Evolutionary conservation across 441 rosid species (phyloP), one percentile per base, ranked within the genome.

Genomic region (Breynia disticha): DNA sequence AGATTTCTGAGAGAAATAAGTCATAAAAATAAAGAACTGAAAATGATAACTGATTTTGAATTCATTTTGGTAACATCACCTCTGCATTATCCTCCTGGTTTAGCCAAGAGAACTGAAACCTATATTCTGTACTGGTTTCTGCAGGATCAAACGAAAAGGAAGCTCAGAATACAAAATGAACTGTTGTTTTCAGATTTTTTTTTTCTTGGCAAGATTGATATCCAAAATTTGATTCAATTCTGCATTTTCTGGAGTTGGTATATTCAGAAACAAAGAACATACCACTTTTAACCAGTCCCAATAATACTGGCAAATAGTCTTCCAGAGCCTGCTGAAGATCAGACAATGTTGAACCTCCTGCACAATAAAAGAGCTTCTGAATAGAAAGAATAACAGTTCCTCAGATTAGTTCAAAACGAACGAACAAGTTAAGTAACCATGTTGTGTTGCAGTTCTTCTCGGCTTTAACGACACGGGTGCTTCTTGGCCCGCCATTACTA

Each of bases 261-360:
- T 24, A 24, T 24, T 24, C 32, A 24, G 32, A 24, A 24, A 24
- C 3, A 3, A 24, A 24, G 32, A 24, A 24, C 32, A 24, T 24
- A 24, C 89, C 97, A 59, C 90, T 95, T 75, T 79, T 79, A 56
- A 89, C 89, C 64, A 85, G 71, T 72, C 91, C 99, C 74, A 89
- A 55, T 20, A 94, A 87, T 63, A 89, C 84, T 57, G 96, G 96
- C 74, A 93, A 74, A 79, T 93, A 89, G 68, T 93, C 96, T 70
- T 83, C 96, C 38, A 94, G 87, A 68, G 95, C 97, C 68, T 87
- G 94, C 67, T 75, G 97, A 66, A 90, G 99, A 82, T 87, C 97
- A 21, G 90, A 89, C 52, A 87, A 78, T 3, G 96, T 83, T 47
- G 99, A 94, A 63, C 97, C 96, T 65, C 96, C 96, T 87, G 72